These are phyloP conservation scores for Boletus rubroflammeus DNA, from an alignment of 768 basidiomycete genomes.

Conservation along the genomic window DNA sequence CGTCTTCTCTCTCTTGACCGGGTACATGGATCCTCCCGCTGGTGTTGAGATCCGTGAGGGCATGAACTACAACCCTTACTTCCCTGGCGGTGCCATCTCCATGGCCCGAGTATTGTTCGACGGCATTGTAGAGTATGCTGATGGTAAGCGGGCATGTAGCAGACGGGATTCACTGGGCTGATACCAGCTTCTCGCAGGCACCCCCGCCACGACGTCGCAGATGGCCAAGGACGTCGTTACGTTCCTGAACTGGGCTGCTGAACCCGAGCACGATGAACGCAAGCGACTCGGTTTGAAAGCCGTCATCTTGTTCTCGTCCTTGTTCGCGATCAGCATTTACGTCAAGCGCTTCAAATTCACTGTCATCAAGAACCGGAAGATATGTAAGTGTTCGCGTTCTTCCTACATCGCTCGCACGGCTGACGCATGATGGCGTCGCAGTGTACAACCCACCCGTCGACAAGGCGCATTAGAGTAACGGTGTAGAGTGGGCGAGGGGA, in stretches of 20 bases:
- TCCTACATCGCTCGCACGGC: background rate
- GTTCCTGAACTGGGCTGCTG: constrained; percentile 95
- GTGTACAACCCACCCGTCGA: constrained; percentile 40
- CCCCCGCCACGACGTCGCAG: constrained; percentile 94
- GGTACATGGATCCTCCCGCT: constrained; percentile 94
- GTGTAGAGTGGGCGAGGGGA: constrained; percentile 3
- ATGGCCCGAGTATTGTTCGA: constrained; percentile 98
- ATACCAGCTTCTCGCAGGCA: constrained; percentile 48
- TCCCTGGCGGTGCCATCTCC: constrained; percentile 97
- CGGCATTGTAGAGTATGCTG: constrained; percentile 93
- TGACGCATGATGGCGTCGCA: constrained; percentile 15
- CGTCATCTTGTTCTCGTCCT: constrained; percentile 84
- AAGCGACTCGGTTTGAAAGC: constrained; percentile 98
- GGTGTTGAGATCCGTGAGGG: constrained; percentile 93
- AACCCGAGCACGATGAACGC: constrained; percentile 96
- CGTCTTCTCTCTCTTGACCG: constrained; percentile 93
- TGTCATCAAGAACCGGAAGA: constrained; percentile 89
- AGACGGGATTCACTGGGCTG: background rate
- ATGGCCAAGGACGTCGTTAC: constrained; percentile 99
- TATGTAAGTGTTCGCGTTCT: constrained; percentile 51
- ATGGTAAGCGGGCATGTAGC: constrained; percentile 51
- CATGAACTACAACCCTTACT: constrained; percentile 99
- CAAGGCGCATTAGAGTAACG: constrained; percentile 29
- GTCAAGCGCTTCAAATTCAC: constrained; percentile 97
- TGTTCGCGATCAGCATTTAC: constrained; percentile 79